Conservation (phyloP, 2,329 filamentous ascomycete species). For the Ophiostoma populinum region DNA sequence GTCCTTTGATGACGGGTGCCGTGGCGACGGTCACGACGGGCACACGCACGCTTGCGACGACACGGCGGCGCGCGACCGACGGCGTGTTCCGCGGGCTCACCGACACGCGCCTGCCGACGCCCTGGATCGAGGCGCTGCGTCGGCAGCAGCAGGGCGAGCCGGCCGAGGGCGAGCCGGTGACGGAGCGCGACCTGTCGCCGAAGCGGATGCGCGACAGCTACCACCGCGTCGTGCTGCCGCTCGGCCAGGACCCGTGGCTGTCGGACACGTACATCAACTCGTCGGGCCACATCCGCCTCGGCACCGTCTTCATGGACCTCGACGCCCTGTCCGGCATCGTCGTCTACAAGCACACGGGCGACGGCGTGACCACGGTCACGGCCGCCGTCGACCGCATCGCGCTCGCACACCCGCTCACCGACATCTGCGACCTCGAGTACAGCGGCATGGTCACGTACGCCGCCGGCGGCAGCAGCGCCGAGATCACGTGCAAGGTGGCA, state of each 20-base stretch:
- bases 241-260: slow-evolving; percentile 60
- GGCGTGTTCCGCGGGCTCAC: slow-evolving; percentile 22
- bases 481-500: slow-evolving; percentile 57
- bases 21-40: too few relatives aligned
- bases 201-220: slow-evolving; percentile 58
- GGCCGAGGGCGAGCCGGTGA: slow-evolving; percentile 12
- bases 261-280: slow-evolving; percentile 65
- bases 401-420: slow-evolving; percentile 52
- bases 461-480: slow-evolving; percentile 54
- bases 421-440: slow-evolving; percentile 64
- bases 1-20: too few relatives aligned
- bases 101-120: slow-evolving; percentile 25
- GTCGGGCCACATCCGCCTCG: slow-evolving; percentile 55
- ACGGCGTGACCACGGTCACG: slow-evolving; percentile 33
- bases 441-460: slow-evolving; percentile 48
- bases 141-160: slow-evolving; percentile 28
- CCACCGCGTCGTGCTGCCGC: slow-evolving; percentile 46
- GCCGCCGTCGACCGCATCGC: slow-evolving; percentile 32
- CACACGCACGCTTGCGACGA: too few relatives aligned
- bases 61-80: slow-evolving; percentile 14
- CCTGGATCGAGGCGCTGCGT: slow-evolving; percentile 52
- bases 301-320: slow-evolving; percentile 63
- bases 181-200: slow-evolving; percentile 40
- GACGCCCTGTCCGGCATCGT: slow-evolving; percentile 63
- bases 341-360: slow-evolving; percentile 49